Evolutionary conservation across 805 yeast genomes (phyloP).

Genomic region (Hemisphaericaspora nanyangensis): DNA sequence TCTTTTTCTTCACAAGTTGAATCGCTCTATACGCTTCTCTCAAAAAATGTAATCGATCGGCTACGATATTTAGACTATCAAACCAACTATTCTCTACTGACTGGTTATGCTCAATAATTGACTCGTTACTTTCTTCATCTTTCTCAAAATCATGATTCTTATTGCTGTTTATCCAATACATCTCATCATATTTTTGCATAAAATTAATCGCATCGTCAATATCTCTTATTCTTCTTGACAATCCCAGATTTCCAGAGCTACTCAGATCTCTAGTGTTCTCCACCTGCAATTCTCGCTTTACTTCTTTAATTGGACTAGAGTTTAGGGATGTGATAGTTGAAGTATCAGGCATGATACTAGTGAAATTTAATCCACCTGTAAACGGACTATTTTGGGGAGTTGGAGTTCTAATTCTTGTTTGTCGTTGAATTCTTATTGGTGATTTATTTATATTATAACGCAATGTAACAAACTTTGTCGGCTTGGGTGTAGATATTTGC

Average conservation of each 20-base stretch:
- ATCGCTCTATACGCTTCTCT: slow-evolving; percentile 25
- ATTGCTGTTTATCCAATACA: background rate
- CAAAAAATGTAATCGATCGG: slow-evolving; percentile 24
- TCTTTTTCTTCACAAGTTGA: slow-evolving; percentile 18
- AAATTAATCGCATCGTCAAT: background rate
- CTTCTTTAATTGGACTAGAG: slow-evolving; percentile 1
- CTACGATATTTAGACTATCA: slow-evolving; percentile 18
- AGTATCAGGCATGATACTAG: background rate
- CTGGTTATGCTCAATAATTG: slow-evolving; percentile 3
- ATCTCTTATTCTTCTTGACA: too few relatives aligned
- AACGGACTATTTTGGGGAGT: slow-evolving; percentile 1
- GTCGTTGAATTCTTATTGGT: background rate
- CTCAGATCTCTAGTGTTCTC: too few relatives aligned
- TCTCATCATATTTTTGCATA: slow-evolving; percentile 1
- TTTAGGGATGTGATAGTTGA: background rate
- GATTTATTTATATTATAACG: slow-evolving; percentile 10
- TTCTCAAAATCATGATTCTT: background rate
- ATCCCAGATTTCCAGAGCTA: too few relatives aligned
- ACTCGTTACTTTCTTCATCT: background rate
- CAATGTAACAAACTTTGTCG: slow-evolving; percentile 10
- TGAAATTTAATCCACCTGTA: background rate
- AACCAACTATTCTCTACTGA: slow-evolving; percentile 21
- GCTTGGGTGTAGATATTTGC: background rate
- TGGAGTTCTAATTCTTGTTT: slow-evolving; percentile 3
- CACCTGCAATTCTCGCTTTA: too few relatives aligned